Base-by-base conservation (phyloP, 257 asterid species). In the Agastache rugosa region DNA sequence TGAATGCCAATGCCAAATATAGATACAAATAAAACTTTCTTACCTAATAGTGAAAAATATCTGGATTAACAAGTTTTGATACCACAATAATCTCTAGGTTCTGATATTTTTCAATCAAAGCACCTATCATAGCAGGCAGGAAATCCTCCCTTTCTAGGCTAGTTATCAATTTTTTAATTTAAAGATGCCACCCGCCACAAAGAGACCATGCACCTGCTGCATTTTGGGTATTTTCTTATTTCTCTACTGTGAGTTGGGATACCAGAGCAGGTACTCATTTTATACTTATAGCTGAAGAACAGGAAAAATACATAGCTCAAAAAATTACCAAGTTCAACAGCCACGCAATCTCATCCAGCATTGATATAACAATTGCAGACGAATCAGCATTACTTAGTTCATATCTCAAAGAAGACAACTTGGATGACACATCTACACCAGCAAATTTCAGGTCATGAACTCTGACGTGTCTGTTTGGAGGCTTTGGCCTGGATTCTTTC, bases 261-360 rank as follows among this genome's bases (percentile, higher is more conserved):
- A 37, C 47, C 16, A 41, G 67, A 65, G 56, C 62, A 39, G 17
- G n/a, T 64, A 66, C 68, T 29, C 48, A 56, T 20, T 67, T 66
- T 50, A 63, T 14, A 34, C 45, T 65, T 80, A 54, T 8, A 42
- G 15, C 25, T 35, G 10, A 67, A 63, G 65, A 55, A 42, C 44
- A 74, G 16, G 44, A 39, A 29, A 67, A 20, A 74, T 27, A 56
- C 48, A 44, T 50, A 34, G 63, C 54, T 53, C 25, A 75, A 70
- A 27, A 42, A 35, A 48, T 71, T 89, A 94, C 99, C 99, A 94
- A 86, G 90, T 95, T 95, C 93, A 95, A 83, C 63, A 95, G 85
- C 99, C 99, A 95, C 3, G 99, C 97, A 63, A 95, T 83, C 87
- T 95, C 99, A 85, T 95, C 99, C 79, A 95, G 91, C 96, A 92